Base-by-base conservation (phyloP, 1,139 yeast genomes). In the Yamadazyma pseudoaaseri region DNA sequence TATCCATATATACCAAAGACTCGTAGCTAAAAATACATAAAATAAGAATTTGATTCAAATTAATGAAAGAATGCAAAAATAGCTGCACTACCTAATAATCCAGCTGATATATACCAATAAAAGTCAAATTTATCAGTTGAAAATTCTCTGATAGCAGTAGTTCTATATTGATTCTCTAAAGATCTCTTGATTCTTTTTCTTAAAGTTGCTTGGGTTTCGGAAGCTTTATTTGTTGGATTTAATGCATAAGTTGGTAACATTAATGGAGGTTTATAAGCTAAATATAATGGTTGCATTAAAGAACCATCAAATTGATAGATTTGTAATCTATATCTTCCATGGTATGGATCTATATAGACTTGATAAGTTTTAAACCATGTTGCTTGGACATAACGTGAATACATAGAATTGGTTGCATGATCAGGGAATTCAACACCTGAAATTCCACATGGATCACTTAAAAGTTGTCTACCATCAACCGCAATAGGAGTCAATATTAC, bases 211-310 rank as follows among this genome's bases (percentile, higher is more conserved):
- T 56, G 57, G 20, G 70, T 60, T 30, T 62, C 64, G 15, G 65
- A 62, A 2, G 66, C 65, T 6, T 52, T 53, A 30, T 70, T 69
- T 3, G 96, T 86, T 18, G 97, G 97, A 58, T 89, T 90, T 70
- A 92, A 68, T 1, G 97, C 90, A 37, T 61, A 63, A 1, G 98
- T 92, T 15, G 98, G 98, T 44, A 92, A 76, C 98, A 92, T 92
- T 75, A 84, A 71, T 13, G 98, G 95, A 6, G 98, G 98, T 52
- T 75, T 76, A 66, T 90, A 92, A 3, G 94, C 96, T 60, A 92
- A 73, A 58, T 86, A 92, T 49, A 92, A 62, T 0, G 98, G 97
- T 47, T 87, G 94, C 72, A 85, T 64, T 36, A 78, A 78, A 14
- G 86, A 61, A 14, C 97, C 97, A 57, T 89, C 96, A 49, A 76